phyloP scores from a whole-genome alignment of 1,284 basidiomycete species.

The Boletus sp. region DNA sequence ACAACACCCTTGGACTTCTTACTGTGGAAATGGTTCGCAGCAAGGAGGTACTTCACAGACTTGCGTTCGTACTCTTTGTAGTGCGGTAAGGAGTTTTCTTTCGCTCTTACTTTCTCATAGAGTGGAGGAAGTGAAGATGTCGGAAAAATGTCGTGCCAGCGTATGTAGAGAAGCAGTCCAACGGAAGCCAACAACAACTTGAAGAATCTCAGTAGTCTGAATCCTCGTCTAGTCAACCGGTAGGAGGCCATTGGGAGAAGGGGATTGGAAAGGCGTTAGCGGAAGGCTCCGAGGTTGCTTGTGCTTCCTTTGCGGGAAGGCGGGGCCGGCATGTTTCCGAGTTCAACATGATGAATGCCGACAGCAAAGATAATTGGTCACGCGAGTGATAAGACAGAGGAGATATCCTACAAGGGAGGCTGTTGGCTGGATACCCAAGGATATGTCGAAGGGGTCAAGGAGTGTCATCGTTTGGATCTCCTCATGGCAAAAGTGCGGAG shows the following conservation, averaged over 20 bases:
- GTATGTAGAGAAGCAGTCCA: constrained; percentile 9
- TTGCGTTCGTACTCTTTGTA: constrained; percentile 24
- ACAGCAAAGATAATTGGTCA: neutral
- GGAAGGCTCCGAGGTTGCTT: neutral
- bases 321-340: neutral
- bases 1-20: neutral
- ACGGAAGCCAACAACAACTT: constrained; percentile 3
- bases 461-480: neutral
- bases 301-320: constrained; percentile 6
- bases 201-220: constrained; percentile 17
- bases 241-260: constrained; percentile 19
- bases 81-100: constrained; percentile 21
- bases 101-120: constrained; percentile 19
- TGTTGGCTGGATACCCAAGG: too few species aligned
- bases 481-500: neutral
- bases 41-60: constrained; percentile 27
- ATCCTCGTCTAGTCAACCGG: constrained; percentile 25
- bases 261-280: neutral
- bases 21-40: constrained; percentile 31
- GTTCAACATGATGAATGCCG: neutral
- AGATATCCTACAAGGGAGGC: neutral
- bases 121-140: constrained; percentile 17
- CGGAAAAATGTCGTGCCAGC: constrained; percentile 6
- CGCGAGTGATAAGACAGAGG: constrained; percentile 4
- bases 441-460: neutral